phyloP scores from a whole-genome alignment of 805 yeast genomes.

The Candida argentea region DNA sequence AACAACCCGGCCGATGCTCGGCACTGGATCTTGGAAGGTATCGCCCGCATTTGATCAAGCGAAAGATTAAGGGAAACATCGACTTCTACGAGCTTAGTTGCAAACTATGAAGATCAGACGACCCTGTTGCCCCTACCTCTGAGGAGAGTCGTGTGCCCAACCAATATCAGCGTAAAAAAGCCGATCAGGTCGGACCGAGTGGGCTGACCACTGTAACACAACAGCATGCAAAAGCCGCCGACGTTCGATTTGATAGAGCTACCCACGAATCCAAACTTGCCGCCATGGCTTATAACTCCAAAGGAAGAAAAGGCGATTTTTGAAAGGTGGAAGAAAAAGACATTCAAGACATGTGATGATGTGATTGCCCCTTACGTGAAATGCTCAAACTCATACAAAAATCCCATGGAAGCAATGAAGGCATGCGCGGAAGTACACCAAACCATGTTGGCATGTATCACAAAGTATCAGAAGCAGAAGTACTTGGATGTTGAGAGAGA shows the following conservation, averaged over 20 bases:
- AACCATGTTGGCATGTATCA: slow-evolving; percentile 55
- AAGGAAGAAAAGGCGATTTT: slow-evolving; percentile 66
- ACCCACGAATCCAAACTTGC: slow-evolving; percentile 39
- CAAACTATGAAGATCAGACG: too few species aligned
- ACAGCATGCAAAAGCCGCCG: too few species aligned
- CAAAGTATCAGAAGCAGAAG: slow-evolving; percentile 47
- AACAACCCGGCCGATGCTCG: too few species aligned
- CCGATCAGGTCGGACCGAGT: too few species aligned
- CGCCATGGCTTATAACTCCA: slow-evolving; percentile 70
- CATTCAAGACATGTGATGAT: slow-evolving; percentile 60
- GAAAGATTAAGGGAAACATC: too few species aligned
- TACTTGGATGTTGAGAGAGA: slow-evolving; percentile 65
- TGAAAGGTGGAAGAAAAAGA: slow-evolving; percentile 55
- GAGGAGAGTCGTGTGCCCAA: slow-evolving; percentile 1
- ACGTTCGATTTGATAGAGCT: slow-evolving; percentile 28
- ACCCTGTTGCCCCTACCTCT: too few species aligned
- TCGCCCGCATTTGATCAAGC: too few species aligned
- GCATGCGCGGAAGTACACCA: slow-evolving; percentile 51
- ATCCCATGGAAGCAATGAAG: slow-evolving; percentile 55
- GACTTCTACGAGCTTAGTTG: too few species aligned
- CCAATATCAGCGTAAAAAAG: slow-evolving; percentile 14
- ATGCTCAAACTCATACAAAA: slow-evolving; percentile 51
- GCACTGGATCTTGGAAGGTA: too few species aligned
- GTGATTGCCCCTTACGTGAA: slow-evolving; percentile 58
- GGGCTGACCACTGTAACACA: too few species aligned